phyloP scores from a whole-genome alignment of 2,329 filamentous ascomycete species.

The Botrytis medusae region DNA sequence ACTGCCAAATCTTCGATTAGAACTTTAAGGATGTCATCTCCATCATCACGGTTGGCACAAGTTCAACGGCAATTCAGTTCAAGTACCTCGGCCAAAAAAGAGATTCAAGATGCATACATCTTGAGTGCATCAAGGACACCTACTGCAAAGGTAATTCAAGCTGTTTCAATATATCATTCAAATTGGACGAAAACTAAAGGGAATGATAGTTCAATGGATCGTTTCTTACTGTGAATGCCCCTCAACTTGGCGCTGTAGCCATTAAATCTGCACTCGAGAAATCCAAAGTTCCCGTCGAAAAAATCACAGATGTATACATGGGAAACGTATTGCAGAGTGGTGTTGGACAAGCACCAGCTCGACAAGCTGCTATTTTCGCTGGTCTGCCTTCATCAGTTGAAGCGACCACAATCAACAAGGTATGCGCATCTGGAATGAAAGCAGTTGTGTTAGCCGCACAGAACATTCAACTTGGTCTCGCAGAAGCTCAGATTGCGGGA shows the following conservation, averaged over 20 bases:
- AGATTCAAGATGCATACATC: constrained; percentile 91
- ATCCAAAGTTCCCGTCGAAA: constrained; percentile 75
- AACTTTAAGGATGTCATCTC: constrained; percentile 29
- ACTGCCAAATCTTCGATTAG: constrained; percentile 33
- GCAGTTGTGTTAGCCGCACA: constrained; percentile 87
- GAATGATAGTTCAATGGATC: constrained; percentile 84
- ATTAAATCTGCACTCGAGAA: constrained; percentile 90
- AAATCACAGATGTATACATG: constrained; percentile 94
- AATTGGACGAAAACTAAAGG: not conserved
- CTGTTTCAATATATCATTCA: constrained; percentile 40
- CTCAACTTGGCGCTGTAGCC: constrained; percentile 84
- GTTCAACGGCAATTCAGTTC: constrained; percentile 53
- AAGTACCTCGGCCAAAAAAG: constrained; percentile 51
- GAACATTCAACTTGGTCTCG: constrained; percentile 88
- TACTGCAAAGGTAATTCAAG: constrained; percentile 70
- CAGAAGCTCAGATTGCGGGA: constrained; percentile 86
- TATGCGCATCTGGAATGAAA: constrained; percentile 94
- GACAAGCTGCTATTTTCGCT: constrained; percentile 87
- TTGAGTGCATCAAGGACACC: constrained; percentile 87
- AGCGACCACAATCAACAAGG: constrained; percentile 94
- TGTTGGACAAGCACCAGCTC: constrained; percentile 85
- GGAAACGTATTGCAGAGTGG: constrained; percentile 86
- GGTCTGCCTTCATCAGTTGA: constrained; percentile 80
- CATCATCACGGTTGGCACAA: constrained; percentile 44
- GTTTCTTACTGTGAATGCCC: constrained; percentile 77